Base-by-base conservation (phyloP, 208 protist genomes). In the Trypanosomatidae sp. region DNA sequence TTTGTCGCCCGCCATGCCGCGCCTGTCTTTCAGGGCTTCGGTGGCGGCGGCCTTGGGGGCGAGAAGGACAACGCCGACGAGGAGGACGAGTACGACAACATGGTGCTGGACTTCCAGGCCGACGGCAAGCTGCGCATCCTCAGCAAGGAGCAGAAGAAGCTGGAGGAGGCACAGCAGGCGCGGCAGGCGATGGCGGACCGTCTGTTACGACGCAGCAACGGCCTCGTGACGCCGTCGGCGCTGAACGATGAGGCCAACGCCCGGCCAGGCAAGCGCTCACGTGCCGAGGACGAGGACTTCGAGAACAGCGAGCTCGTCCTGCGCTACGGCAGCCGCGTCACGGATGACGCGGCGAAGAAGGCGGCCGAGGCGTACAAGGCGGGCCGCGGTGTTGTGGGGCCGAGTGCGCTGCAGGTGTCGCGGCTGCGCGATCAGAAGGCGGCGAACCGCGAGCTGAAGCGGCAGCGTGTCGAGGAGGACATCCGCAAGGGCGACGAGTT, bases 401-500 rank as follows among this genome's bases (percentile, higher is more conserved):
- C 58, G 41, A 71, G 74, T 13, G 47, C 71, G 47, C 65, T 74
- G 62, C 70, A 83, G 62, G 85, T 94, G 70, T 68, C 76, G 41
- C 73, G 76, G 12, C 82, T 92, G 65, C 88, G 90, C 4, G 86
- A 91, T 33, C 86, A 93, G 73, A 92, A 95, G 77, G 77, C 75
- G 25, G 83, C 81, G 39, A 79, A 79, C 39, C 88, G 82, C 25
- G 82, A 83, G 64, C 66, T 91, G 28, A 95, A 95, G 80, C 86
- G 90, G 0, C 76, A 81, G 76, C 90, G 90, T 30, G 87, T 97
- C 33, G 90, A 97, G 79, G 90, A 93, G 72, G 92, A 95, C 66
- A 92, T 97, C 49, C 84, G 82, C 44, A 92, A 90, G 77, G 92
- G 92, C 56, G 92, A 97, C 22, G 92, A 97, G 79, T 97, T 95